Conservation (phyloP, 2,329 filamentous ascomycete species). For the Pseudogymnoascus sp. region DNA sequence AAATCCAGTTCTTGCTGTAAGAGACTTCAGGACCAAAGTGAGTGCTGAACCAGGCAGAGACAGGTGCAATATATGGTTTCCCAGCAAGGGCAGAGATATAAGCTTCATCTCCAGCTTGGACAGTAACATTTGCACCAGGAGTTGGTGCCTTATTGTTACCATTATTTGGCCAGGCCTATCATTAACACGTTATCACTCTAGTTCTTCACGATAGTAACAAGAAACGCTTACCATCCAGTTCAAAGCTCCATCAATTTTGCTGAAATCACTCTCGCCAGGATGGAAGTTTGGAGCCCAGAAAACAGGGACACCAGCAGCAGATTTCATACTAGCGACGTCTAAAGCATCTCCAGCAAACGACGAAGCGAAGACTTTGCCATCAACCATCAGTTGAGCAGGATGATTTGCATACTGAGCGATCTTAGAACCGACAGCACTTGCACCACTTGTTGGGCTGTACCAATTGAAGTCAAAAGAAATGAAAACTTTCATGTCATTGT, state of each 20-base stretch:
- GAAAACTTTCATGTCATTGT: constrained; percentile 30
- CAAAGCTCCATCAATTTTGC: constrained; percentile 21
- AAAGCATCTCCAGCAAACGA: constrained; percentile 48
- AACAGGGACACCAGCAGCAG: constrained; percentile 21
- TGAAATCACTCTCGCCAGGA: constrained; percentile 19
- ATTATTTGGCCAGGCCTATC: constrained; percentile 23
- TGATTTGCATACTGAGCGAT: constrained; percentile 28
- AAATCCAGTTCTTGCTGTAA: constrained; percentile 50
- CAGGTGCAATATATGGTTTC: constrained; percentile 24
- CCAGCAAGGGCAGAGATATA: constrained; percentile 20
- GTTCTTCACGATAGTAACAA: too few relatives aligned
- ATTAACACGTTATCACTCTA: not conserved
- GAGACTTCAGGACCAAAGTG: constrained; percentile 34
- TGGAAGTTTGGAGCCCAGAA: constrained; percentile 25
- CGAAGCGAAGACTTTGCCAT: constrained; percentile 34
- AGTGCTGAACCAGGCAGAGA: constrained; percentile 35
- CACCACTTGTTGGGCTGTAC: constrained; percentile 17
- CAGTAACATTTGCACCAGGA: constrained; percentile 19
- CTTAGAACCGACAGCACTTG: constrained; percentile 23
- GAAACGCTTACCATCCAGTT: constrained; percentile 21
- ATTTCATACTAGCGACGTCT: constrained; percentile 35
- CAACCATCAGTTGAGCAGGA: constrained; percentile 32
- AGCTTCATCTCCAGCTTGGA: constrained; percentile 19
- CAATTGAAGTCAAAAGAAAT: constrained; percentile 30
- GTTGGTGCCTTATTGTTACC: constrained; percentile 24